Evolutionary conservation across 1,284 basidiomycete species (phyloP).

Genomic region (Microbotryum lychnidis-dioicae): DNA sequence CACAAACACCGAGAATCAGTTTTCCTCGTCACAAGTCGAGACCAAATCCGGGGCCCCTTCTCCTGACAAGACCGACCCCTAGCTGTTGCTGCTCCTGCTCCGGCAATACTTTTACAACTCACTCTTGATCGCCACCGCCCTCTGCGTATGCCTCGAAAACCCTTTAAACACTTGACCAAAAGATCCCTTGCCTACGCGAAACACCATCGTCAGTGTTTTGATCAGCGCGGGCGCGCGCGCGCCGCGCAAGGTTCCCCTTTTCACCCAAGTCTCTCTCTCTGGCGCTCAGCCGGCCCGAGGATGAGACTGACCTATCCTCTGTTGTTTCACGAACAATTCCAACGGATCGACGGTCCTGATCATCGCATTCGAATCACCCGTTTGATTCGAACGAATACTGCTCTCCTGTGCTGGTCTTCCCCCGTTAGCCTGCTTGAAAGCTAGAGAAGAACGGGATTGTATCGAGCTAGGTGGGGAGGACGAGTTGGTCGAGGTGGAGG

Average conservation of each 20-base stretch:
- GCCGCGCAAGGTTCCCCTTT: no score
- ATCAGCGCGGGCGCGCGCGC: constrained; percentile 5
- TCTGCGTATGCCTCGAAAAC: constrained; percentile 83
- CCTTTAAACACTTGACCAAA: constrained; percentile 98
- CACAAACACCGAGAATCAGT: background rate
- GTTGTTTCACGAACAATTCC: constrained; percentile 90
- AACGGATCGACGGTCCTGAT: constrained; percentile 62
- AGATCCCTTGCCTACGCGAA: constrained; percentile 67
- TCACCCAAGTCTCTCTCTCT: no score
- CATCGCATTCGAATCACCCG: constrained; percentile 6
- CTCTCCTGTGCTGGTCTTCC: background rate
- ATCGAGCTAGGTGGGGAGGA: constrained; percentile 5
- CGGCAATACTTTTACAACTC: background rate
- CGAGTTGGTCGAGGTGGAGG: constrained; percentile 6
- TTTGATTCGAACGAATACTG: background rate
- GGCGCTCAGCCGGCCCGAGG: no score
- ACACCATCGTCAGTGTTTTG: background rate
- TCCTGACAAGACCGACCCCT: no score
- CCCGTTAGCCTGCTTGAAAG: no score
- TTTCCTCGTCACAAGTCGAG: background rate
- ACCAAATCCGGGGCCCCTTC: background rate
- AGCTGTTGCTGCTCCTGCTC: no score
- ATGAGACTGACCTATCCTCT: constrained; percentile 69
- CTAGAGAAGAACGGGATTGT: background rate
- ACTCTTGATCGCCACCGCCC: constrained; percentile 62